Percentiles rank a stretch among this genome's conserved stretches.
These are phyloP conservation scores for Pseudonitzschia multiseries DNA, from an alignment of 108 stramenopile genomes.

Conservation along the genomic window DNA sequence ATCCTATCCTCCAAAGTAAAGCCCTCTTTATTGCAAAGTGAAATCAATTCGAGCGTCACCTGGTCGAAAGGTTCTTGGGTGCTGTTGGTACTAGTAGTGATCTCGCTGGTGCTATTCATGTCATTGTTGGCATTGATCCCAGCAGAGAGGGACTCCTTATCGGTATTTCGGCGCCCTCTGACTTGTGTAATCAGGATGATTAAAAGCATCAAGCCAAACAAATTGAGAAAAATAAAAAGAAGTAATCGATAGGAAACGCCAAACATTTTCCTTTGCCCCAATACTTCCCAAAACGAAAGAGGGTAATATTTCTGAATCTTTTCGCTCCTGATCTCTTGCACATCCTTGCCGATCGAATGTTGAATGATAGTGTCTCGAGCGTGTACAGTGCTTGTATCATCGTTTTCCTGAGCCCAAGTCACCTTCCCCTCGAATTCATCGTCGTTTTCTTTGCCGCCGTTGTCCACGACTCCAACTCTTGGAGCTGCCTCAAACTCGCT, in stretches of 20 bases:
- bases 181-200: slow-evolving; percentile 5
- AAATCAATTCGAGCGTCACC: neutral
- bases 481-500: neutral
- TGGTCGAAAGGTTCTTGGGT: neutral
- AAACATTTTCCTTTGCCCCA: neutral
- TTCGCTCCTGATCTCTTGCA: neutral
- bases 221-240: neutral
- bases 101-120: neutral
- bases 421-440: neutral
- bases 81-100: neutral
- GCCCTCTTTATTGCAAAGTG: neutral
- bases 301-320: neutral
- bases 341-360: neutral
- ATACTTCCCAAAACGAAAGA: neutral
- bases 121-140: neutral
- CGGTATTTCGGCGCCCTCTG: neutral
- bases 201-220: neutral
- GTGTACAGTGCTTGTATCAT: neutral
- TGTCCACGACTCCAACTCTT: neutral
- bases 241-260: slow-evolving; percentile 4
- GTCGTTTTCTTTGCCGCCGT: neutral
- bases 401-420: neutral
- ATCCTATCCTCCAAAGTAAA: neutral
- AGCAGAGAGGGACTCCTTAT: neutral
- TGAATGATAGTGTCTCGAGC: neutral